These are phyloP conservation scores for Xylaria digitata DNA, from an alignment of 2,329 filamentous ascomycete species.

Conservation along the genomic window DNA sequence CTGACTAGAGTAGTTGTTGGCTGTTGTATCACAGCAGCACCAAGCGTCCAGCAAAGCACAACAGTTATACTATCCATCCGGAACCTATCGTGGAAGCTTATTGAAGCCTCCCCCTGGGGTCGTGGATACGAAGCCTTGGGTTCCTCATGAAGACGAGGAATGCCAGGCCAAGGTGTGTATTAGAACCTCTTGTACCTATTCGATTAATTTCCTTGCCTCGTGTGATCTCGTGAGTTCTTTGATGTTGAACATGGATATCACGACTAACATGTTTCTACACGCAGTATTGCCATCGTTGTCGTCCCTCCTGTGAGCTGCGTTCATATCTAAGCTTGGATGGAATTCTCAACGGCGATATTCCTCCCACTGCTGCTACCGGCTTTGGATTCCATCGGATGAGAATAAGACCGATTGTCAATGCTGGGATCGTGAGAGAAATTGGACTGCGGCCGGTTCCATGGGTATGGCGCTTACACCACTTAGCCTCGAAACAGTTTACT, in stretches of 20 bases:
- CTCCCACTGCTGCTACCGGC: constrained; percentile 61
- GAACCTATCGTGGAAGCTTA: constrained; percentile 14
- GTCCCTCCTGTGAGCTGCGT: constrained; percentile 57
- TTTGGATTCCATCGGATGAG: constrained; percentile 63
- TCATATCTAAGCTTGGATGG: constrained; percentile 63
- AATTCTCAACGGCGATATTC: constrained; percentile 62
- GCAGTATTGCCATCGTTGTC: constrained; percentile 61
- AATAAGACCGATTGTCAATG: constrained; percentile 58
- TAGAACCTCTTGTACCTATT: too few relatives aligned
- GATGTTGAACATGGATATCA: too few relatives aligned
- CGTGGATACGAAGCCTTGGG: constrained; percentile 52
- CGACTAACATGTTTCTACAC: too few relatives aligned
- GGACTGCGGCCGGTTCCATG: constrained; percentile 54
- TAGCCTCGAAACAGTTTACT: constrained; percentile 30
- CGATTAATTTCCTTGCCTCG: too few relatives aligned
- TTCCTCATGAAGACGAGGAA: constrained; percentile 53
- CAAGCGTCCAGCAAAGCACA: constrained; percentile 3
- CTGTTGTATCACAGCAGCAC: constrained; percentile 44
- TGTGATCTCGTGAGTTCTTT: too few relatives aligned
- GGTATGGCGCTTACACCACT: constrained; percentile 47
- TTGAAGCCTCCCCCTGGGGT: constrained; percentile 39
- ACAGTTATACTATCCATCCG: constrained; percentile 39
- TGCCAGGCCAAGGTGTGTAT: constrained; percentile 58
- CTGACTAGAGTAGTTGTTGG: constrained; percentile 48
- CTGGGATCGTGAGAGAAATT: constrained; percentile 54